phyloP scores from a whole-genome alignment of 106 monocot species.

The Platanthera guangdongensis region DNA sequence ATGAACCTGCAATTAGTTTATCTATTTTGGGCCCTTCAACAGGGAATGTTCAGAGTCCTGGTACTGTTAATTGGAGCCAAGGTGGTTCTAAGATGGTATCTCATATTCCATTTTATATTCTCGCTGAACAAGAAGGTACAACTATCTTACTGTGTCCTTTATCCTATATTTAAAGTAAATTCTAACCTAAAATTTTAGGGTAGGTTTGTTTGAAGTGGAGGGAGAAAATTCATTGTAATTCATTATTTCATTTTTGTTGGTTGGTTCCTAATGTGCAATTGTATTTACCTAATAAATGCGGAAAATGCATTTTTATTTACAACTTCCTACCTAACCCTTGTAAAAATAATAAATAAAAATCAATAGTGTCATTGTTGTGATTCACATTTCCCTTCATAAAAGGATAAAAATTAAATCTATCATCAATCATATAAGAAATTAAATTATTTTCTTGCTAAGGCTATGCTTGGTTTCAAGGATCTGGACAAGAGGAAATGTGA shows the following conservation, averaged over 20 bases:
- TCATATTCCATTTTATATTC: conserved; percentile 86
- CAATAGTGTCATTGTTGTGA: no score
- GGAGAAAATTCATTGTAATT: background rate
- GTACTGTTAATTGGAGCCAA: conserved; percentile 71
- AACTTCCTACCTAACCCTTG: no score
- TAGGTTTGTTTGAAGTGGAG: background rate
- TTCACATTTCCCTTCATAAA: no score
- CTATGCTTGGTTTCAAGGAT: no score
- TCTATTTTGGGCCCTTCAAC: conserved; percentile 67
- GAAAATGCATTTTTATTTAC: no score
- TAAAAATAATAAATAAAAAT: no score
- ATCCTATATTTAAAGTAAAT: background rate
- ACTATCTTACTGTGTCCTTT: background rate
- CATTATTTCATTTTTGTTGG: no score
- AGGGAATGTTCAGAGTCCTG: conserved; percentile 37
- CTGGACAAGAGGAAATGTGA: no score
- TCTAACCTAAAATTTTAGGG: background rate
- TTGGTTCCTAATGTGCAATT: background rate
- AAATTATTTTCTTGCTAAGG: no score
- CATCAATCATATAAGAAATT: no score
- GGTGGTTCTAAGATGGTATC: conserved; percentile 70
- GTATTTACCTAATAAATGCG: no score
- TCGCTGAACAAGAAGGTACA: conserved; percentile 77
- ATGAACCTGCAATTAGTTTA: conserved; percentile 72
- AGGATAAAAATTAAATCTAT: no score